A percentile compares a stretch with the other conserved stretches of the same genome.
These are phyloP conservation scores for Zygotorulaspora florentina DNA, from an alignment of 805 yeast genomes.

Conservation along the genomic window DNA sequence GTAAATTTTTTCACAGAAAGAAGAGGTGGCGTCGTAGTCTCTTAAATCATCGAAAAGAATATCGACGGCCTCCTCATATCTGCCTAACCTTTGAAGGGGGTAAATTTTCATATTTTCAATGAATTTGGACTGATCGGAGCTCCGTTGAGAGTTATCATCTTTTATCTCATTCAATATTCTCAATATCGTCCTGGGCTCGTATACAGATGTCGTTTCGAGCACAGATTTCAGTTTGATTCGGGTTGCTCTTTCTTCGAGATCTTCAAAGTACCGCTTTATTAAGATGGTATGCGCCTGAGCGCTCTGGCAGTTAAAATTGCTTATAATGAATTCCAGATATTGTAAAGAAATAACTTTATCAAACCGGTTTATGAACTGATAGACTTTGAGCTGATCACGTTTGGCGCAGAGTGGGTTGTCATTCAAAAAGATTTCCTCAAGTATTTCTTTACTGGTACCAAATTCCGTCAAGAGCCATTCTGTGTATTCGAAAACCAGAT, in stretches of 20 bases:
- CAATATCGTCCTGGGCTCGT: conserved; percentile 39
- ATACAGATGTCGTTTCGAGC: conserved; percentile 34
- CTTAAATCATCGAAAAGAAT: conserved; percentile 54
- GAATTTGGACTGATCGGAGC: conserved; percentile 8
- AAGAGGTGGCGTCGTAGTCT: conserved; percentile 55
- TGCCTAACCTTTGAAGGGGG: conserved; percentile 54
- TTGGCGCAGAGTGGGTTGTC: conserved; percentile 58
- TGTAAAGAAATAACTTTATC: conserved; percentile 33
- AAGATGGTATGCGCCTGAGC: conserved; percentile 42
- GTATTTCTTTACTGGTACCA: conserved; percentile 34
- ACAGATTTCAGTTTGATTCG: conserved; percentile 36
- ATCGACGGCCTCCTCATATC: conserved; percentile 59
- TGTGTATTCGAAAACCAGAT: conserved; percentile 54
- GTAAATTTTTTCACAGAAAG: conserved; percentile 53
- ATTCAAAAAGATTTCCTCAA: conserved; percentile 54
- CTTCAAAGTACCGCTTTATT: conserved; percentile 42
- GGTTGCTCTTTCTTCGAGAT: conserved; percentile 19
- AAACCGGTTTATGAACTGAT: conserved; percentile 44
- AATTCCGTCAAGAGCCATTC: conserved; percentile 43
- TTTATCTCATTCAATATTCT: conserved; percentile 17
- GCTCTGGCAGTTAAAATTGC: conserved; percentile 36
- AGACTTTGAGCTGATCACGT: conserved; percentile 50
- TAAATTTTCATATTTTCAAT: conserved; percentile 40
- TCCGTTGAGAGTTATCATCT: not conserved
- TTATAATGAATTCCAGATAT: conserved; percentile 52